Base-by-base conservation (phyloP, 768 basidiomycete genomes). In the Suillus ampliporus region DNA sequence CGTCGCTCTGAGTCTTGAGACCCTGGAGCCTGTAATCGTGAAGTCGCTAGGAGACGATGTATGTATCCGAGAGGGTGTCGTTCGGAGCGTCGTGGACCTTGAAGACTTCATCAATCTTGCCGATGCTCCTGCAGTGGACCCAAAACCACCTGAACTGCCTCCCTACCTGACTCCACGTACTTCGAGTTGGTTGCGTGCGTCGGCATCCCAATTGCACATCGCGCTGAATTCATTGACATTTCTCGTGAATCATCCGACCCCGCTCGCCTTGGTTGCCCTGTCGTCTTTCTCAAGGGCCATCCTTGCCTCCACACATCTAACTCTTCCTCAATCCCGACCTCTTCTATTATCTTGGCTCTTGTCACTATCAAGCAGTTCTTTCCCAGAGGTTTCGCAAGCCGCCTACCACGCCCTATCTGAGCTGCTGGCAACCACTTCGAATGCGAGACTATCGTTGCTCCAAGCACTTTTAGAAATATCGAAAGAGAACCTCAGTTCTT, bases 191-290 rank as follows among this genome's bases (percentile, higher is more conserved):
- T 82, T 97, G 48, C 83, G 82, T 23, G 94, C 86, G 40, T 95
- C 94, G 1, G 81, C 91, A 2, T 84, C 92, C 6, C 95, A 97
- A 69, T 77, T 99, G 13, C 86, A 91, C 51, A 89, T 94, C 26
- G 93, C 95, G 9, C 72, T 98, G 57, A 91, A 93, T 66, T 79
- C 89, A 0, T 78, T 98, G 21, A 84, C 89, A 1, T 83, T 89
- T 1, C 80, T 94, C 14, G 75, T 90, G 14, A 82, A 84, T 3
- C 94, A 97, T 70, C 87, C 89, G 14, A 91, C 85, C 1, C 81
- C 90, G 3, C 74, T 79, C 4, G 93, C 91, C 7, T 83, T 91
- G 15, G 65, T 75, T 23, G 86, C 86, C 0, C 77, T 97, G 10
- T 77, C 79, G 31, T 69, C 75, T 1, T 84, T 93, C 68, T 87